Percentiles rank a stretch among this genome's conserved stretches.
phyloP scores from a whole-genome alignment of 1,139 yeast genomes.

The Yarrowia galli region DNA sequence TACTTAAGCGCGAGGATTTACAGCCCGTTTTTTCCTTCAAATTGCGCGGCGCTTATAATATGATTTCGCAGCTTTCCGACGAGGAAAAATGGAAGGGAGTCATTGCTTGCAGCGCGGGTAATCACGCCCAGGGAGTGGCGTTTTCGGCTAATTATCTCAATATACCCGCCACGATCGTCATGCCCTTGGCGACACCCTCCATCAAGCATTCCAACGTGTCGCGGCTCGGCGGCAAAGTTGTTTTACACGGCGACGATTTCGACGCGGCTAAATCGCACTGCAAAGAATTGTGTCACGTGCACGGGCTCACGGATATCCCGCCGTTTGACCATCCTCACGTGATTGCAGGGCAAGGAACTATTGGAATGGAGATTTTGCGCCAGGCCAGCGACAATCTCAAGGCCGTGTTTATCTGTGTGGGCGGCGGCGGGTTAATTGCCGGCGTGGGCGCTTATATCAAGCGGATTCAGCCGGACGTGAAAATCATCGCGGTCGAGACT shows the following conservation, averaged over 20 bases:
- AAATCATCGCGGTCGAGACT: slow-evolving; percentile 94
- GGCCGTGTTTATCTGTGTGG: slow-evolving; percentile 92
- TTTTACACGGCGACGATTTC: slow-evolving; percentile 89
- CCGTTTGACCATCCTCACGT: slow-evolving; percentile 98
- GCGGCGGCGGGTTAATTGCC: slow-evolving; percentile 96
- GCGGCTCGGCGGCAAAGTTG: slow-evolving; percentile 92
- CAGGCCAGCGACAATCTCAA: slow-evolving; percentile 81
- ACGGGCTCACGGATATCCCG: slow-evolving; percentile 87
- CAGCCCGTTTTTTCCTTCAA: slow-evolving; percentile 96
- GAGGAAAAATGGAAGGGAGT: slow-evolving; percentile 82
- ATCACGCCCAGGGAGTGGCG: slow-evolving; percentile 99
- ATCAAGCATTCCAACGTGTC: slow-evolving; percentile 91
- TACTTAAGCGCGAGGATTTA: slow-evolving; percentile 87
- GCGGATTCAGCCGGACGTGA: slow-evolving; percentile 96
- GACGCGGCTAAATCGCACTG: slow-evolving; percentile 94
- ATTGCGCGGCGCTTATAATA: slow-evolving; percentile 95
- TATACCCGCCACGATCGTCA: slow-evolving; percentile 93
- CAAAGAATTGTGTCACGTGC: slow-evolving; percentile 66
- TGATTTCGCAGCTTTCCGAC: slow-evolving; percentile 85
- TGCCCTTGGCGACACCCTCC: slow-evolving; percentile 97
- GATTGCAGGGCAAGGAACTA: slow-evolving; percentile 99
- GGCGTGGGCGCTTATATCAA: slow-evolving; percentile 91
- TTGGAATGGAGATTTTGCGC: slow-evolving; percentile 89
- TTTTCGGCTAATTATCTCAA: slow-evolving; percentile 82
- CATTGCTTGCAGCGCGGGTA: slow-evolving; percentile 98